phyloP scores from a whole-genome alignment of 2,329 filamentous ascomycete species.

The Botryotinia globosa region DNA sequence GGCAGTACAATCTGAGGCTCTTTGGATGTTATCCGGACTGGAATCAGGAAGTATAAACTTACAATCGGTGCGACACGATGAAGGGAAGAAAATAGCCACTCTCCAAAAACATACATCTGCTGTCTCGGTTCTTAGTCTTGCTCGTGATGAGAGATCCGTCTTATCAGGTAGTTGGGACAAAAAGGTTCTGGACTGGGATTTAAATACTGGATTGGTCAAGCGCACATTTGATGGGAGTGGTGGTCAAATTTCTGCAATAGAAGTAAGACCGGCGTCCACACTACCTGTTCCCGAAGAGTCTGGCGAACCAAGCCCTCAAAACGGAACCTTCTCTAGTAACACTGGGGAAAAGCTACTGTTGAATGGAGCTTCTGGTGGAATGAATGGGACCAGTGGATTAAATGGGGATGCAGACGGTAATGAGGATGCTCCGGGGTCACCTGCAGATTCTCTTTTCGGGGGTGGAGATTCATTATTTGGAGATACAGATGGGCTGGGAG shows the following conservation, averaged over 20 bases:
- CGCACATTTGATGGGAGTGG: conserved; percentile 75
- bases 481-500: conserved; percentile 60
- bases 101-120: conserved; percentile 85
- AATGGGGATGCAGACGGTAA: conserved; percentile 42
- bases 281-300: conserved; percentile 73
- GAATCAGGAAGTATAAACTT: conserved; percentile 92
- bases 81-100: conserved; percentile 82
- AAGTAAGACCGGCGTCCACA: conserved; percentile 75
- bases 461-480: conserved; percentile 89
- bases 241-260: conserved; percentile 83
- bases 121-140: conserved; percentile 80
- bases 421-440: conserved; percentile 59
- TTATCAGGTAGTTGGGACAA: conserved; percentile 97
- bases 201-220: conserved; percentile 77
- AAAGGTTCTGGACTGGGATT: conserved; percentile 87
- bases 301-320: conserved; percentile 53
- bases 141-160: conserved; percentile 81
- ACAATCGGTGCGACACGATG: conserved; percentile 89
- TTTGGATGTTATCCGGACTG: conserved; percentile 88
- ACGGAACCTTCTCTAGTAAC: conserved; percentile 74
- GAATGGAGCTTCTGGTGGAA: conserved; percentile 50
- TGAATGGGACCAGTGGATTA: conserved; percentile 41
- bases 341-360: conserved; percentile 57
- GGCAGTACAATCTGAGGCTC: conserved; percentile 81
- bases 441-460: conserved; percentile 72